phyloP scores from a whole-genome alignment of 768 basidiomycete species.

The Tephrocybe sp. region DNA sequence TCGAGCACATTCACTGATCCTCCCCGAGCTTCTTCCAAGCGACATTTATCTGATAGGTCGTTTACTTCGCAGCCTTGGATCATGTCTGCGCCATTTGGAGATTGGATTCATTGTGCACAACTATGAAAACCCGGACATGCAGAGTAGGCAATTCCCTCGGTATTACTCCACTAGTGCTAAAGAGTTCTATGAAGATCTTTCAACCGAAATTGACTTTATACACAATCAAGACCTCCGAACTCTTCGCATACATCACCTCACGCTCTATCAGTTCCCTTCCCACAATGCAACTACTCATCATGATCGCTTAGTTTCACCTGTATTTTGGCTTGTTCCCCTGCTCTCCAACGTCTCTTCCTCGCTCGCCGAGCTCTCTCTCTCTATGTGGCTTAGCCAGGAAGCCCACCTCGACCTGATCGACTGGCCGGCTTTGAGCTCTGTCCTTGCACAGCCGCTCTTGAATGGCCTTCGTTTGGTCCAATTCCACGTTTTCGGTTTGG shows the following conservation, averaged over 20 bases:
- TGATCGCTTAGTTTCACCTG: constrained; percentile 18
- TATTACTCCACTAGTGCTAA: not conserved
- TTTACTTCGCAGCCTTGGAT: constrained; percentile 23
- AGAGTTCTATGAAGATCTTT: constrained; percentile 17
- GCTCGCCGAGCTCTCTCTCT: constrained; percentile 23
- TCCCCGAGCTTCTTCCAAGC: constrained; percentile 30
- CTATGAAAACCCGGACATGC: constrained; percentile 12
- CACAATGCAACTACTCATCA: constrained; percentile 1
- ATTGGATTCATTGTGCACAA: constrained; percentile 26
- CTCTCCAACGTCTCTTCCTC: constrained; percentile 24
- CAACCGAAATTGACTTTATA: constrained; percentile 23
- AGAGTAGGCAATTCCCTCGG: not conserved
- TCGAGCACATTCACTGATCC: constrained; percentile 20
- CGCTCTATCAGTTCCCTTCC: constrained; percentile 32
- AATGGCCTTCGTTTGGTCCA: constrained; percentile 16
- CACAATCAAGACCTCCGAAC: constrained; percentile 24
- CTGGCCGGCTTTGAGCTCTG: constrained; percentile 25
- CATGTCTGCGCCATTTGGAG: constrained; percentile 29
- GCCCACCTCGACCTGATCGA: constrained; percentile 30
- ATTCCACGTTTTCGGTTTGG: constrained; percentile 33
- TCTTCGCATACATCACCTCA: constrained; percentile 29
- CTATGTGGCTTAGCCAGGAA: constrained; percentile 35
- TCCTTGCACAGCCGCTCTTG: constrained; percentile 18
- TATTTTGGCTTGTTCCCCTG: constrained; percentile 27
- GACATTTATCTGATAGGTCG: constrained; percentile 23